phyloP scores from a whole-genome alignment of 1,139 yeast species.

The Hemisphaericaspora lyxosophila region DNA sequence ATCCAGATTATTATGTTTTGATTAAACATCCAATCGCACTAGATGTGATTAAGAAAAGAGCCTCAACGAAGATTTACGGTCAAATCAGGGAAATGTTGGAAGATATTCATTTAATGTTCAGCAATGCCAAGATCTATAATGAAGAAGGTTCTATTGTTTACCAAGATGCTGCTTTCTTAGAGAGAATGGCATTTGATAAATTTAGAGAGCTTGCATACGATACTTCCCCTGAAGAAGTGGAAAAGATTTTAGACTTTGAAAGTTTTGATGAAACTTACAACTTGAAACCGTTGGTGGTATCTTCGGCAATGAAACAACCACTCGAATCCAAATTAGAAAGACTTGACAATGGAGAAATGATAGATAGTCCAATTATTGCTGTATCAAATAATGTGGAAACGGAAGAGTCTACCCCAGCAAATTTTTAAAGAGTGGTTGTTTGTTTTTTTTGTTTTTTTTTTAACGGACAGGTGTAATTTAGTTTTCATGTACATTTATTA shows the following conservation, averaged over 20 bases:
- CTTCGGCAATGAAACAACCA: slow-evolving; percentile 27
- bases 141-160: slow-evolving; percentile 86
- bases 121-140: slow-evolving; percentile 83
- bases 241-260: slow-evolving; percentile 41
- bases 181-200: slow-evolving; percentile 43
- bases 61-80: slow-evolving; percentile 53
- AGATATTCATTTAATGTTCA: slow-evolving; percentile 75
- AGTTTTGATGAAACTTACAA: slow-evolving; percentile 50
- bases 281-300: slow-evolving; percentile 38
- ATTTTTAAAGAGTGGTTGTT: slow-evolving; percentile 9
- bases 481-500: slow-evolving; percentile 4
- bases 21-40: slow-evolving; percentile 82
- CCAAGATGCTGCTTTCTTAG: slow-evolving; percentile 71
- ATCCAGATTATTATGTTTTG: slow-evolving; percentile 84
- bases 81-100: slow-evolving; percentile 60
- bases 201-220: slow-evolving; percentile 28
- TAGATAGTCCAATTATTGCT: slow-evolving; percentile 22
- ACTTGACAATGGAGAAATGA: slow-evolving; percentile 22
- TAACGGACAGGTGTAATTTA: slow-evolving; percentile 2
- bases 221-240: slow-evolving; percentile 26
- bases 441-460: not conserved
- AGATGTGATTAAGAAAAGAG: slow-evolving; percentile 62
- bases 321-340: slow-evolving; percentile 21
- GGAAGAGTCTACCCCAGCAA: slow-evolving; percentile 20
- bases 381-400: slow-evolving; percentile 15